phyloP scores from a whole-genome alignment of 2,329 filamentous ascomycete genomes.

The Purpureocillium lavendulum region DNA sequence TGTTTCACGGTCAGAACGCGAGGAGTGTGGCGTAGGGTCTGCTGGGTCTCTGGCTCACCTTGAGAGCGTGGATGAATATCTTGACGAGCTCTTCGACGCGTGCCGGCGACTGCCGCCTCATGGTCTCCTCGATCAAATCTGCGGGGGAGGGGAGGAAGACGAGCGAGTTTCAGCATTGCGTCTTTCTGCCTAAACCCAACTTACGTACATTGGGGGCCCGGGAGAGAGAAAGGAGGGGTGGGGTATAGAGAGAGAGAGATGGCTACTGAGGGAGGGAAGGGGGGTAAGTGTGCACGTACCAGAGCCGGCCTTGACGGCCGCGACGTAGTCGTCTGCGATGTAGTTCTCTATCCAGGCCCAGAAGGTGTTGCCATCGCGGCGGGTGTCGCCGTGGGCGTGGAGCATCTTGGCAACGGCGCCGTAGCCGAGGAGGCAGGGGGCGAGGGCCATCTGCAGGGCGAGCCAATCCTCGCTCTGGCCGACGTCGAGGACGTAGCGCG shows the following conservation, averaged over 20 bases:
- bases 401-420: slow-evolving; percentile 68
- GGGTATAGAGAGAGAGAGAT: too few species aligned
- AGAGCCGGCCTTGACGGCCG: slow-evolving; percentile 62
- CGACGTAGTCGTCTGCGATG: slow-evolving; percentile 67
- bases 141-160: background rate
- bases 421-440: slow-evolving; percentile 88
- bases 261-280: background rate
- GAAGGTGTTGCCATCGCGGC: slow-evolving; percentile 61
- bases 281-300: slow-evolving; percentile 38
- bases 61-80: slow-evolving; percentile 83
- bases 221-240: too few species aligned
- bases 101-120: slow-evolving; percentile 61
- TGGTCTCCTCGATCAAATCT: slow-evolving; percentile 71
- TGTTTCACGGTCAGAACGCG: slow-evolving; percentile 1
- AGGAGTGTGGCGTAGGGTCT: background rate
- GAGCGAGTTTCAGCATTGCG: too few species aligned
- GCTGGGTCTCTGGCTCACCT: slow-evolving; percentile 39
- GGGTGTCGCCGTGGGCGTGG: slow-evolving; percentile 51
- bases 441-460: slow-evolving; percentile 73
- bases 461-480: slow-evolving; percentile 84
- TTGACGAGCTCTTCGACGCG: slow-evolving; percentile 74
- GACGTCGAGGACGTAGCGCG: slow-evolving; percentile 78
- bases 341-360: slow-evolving; percentile 93
- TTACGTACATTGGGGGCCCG: too few species aligned
- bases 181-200: too few species aligned